A percentile compares a stretch with the other conserved stretches of the same genome.
These are phyloP conservation scores for Otatea glauca DNA, from an alignment of 176 grass and related monocot genomes.

Conservation along the genomic window DNA sequence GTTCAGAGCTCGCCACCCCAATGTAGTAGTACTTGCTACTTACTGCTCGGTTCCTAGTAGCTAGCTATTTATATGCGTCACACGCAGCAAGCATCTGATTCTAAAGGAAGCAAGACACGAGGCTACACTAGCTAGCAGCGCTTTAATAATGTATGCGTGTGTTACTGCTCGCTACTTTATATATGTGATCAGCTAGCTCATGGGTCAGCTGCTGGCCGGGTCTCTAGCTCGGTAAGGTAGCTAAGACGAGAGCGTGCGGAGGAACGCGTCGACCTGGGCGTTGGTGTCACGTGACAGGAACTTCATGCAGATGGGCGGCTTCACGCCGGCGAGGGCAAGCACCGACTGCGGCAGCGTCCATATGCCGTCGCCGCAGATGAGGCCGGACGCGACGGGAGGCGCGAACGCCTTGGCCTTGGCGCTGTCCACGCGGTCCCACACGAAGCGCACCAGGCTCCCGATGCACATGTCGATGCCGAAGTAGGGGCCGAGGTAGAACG, in stretches of 20 bases:
- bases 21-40: not conserved
- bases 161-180: not conserved
- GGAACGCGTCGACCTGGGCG: slow-evolving; percentile 53
- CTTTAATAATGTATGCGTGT: slow-evolving; percentile 3
- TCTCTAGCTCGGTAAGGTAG: not conserved
- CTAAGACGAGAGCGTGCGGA: slow-evolving; percentile 29
- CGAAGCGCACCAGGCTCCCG: slow-evolving; percentile 51
- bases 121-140: slow-evolving; percentile 15
- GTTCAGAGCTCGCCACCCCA: slow-evolving; percentile 12
- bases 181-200: not conserved
- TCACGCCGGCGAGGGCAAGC: slow-evolving; percentile 63
- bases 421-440: slow-evolving; percentile 54
- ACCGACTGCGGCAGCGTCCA: slow-evolving; percentile 82
- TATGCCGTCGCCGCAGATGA: slow-evolving; percentile 79
- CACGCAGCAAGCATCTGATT: slow-evolving; percentile 31
- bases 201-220: not conserved
- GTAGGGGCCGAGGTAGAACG: slow-evolving; percentile 67
- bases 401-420: slow-evolving; percentile 62
- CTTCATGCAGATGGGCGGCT: slow-evolving; percentile 83
- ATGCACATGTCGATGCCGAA: slow-evolving; percentile 78
- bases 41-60: not conserved
- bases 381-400: slow-evolving; percentile 58
- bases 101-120: slow-evolving; percentile 43
- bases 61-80: slow-evolving; percentile 24
- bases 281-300: slow-evolving; percentile 62